These are phyloP conservation scores for Bipolaris oryzae DNA, from an alignment of 2,329 filamentous ascomycete genomes.

Conservation along the genomic window DNA sequence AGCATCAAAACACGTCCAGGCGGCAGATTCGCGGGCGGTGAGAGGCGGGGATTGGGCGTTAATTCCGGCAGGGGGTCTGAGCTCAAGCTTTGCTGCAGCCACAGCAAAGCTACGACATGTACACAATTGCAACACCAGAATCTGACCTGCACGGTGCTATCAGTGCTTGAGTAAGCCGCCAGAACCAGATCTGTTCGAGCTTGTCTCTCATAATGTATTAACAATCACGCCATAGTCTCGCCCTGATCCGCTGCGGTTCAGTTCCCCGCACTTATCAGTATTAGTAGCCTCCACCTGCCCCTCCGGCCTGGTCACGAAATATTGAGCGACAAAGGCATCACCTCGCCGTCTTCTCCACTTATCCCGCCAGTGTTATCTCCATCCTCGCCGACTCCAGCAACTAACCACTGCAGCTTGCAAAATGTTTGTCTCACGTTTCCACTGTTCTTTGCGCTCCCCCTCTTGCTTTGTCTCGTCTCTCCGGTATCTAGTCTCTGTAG, in stretches of 20 bases:
- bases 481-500: slow-evolving; percentile 15
- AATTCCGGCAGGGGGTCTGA: slow-evolving; percentile 13
- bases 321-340: slow-evolving; percentile 24
- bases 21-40: slow-evolving; percentile 27
- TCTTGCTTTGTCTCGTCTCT: slow-evolving; percentile 20
- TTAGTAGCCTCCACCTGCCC: slow-evolving; percentile 9
- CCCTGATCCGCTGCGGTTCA: slow-evolving; percentile 8
- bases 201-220: neutral
- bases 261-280: slow-evolving; percentile 15
- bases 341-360: slow-evolving; percentile 24
- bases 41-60: slow-evolving; percentile 20
- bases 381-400: slow-evolving; percentile 13
- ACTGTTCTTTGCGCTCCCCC: slow-evolving; percentile 32
- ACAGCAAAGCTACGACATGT: neutral
- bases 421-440: slow-evolving; percentile 41
- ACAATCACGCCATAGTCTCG: slow-evolving; percentile 8
- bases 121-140: neutral
- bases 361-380: slow-evolving; percentile 8
- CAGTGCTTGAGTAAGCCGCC: neutral
- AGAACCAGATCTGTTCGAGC: neutral
- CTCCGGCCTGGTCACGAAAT: slow-evolving; percentile 14
- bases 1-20: slow-evolving; percentile 15
- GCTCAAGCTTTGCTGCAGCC: slow-evolving; percentile 14
- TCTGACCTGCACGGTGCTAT: neutral
- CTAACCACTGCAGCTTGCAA: slow-evolving; percentile 26